Base-by-base conservation (phyloP, 257 asterid species). In the Jaltomata sinuosa region DNA sequence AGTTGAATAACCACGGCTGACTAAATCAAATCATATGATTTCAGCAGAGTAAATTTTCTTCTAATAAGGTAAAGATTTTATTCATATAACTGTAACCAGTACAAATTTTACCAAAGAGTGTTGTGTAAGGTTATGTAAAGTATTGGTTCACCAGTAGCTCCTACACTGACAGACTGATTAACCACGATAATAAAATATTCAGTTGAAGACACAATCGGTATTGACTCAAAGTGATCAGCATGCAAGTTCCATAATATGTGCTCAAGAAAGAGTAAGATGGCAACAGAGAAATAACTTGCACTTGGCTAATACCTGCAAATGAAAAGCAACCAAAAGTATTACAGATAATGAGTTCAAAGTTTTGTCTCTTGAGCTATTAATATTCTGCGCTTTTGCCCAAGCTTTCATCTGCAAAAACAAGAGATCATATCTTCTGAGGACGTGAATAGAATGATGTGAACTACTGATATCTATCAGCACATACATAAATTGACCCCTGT, bases 261-360 rank as follows among this genome's bases (percentile, higher is more conserved):
- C 18, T n/a, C 22, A 67, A 67, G 77, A 68, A 34, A 68, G 27
- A 67, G 49, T 68, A 34, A 18, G 49, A 68, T 34, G 25, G 45
- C 27, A 68, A 34, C 77, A 34, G 11, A 68, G 16, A 68, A 68
- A 34, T 21, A 31, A 65, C 6, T 65, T 16, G 47, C 34, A 68
- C 77, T 32, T 21, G 4, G 50, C 27, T 50, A 62, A 85, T 91
- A 94, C 98, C 98, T 96, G 98, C 89, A 94, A 89, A 91, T 96
- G 99, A 87, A 96, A 96, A 85, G 98, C 97, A 62, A 89, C 97
- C 92, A 96, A 86, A 49, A 91, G 93, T 79, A 94, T 91, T 79
- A 96, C 89, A 82, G 99, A 96, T 80, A 96, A 91, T 85, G 98
- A 96, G 86, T 95, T 95, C 90, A 94, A 87, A 50, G 99, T 96